Percentiles rank a stretch among this genome's conserved stretches.
These are phyloP conservation scores for Linaria vulgaris DNA, from an alignment of 257 asterid genomes.

Conservation along the genomic window DNA sequence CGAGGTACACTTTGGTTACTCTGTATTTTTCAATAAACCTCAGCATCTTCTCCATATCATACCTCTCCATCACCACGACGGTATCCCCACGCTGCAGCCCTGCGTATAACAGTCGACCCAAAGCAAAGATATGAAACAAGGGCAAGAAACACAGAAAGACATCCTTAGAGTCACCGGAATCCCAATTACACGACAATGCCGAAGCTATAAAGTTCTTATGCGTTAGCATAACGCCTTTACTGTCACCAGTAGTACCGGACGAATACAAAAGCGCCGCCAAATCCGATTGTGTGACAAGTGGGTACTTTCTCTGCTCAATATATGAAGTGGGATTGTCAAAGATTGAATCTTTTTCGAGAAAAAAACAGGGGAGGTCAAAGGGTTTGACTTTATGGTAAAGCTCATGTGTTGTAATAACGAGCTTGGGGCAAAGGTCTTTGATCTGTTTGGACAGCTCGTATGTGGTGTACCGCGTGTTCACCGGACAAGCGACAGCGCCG, in stretches of 20 bases:
- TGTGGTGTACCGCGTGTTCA: slow-evolving; percentile 32
- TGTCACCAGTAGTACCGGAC: slow-evolving; percentile 38
- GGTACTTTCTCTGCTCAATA: background rate
- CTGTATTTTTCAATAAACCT: slow-evolving; percentile 28
- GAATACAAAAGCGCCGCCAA: slow-evolving; percentile 41
- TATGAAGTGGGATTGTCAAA: background rate
- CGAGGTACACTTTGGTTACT: slow-evolving; percentile 30
- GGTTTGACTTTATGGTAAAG: slow-evolving; percentile 30
- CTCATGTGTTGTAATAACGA: slow-evolving; percentile 36
- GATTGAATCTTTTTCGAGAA: background rate
- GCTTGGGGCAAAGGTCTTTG: slow-evolving; percentile 28
- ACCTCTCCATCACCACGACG: slow-evolving; percentile 37
- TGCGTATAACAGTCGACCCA: slow-evolving; percentile 26
- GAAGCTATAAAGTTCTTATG: slow-evolving; percentile 39
- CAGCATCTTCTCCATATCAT: slow-evolving; percentile 32
- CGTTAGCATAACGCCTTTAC: slow-evolving; percentile 39
- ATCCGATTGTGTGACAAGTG: slow-evolving; percentile 27
- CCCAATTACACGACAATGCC: slow-evolving; percentile 28
- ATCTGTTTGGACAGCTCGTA: slow-evolving; percentile 35
- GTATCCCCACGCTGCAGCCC: slow-evolving; percentile 42
- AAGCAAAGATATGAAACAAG: slow-evolving; percentile 35
- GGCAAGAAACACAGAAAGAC: slow-evolving; percentile 38
- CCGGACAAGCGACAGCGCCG: slow-evolving; percentile 36
- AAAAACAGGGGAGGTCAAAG: slow-evolving; percentile 29
- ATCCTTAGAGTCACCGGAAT: slow-evolving; percentile 12